Evolutionary conservation across 225 moss, liverwort and hornwort species (phyloP).

Genomic region (Straminergon stramineum): DNA sequence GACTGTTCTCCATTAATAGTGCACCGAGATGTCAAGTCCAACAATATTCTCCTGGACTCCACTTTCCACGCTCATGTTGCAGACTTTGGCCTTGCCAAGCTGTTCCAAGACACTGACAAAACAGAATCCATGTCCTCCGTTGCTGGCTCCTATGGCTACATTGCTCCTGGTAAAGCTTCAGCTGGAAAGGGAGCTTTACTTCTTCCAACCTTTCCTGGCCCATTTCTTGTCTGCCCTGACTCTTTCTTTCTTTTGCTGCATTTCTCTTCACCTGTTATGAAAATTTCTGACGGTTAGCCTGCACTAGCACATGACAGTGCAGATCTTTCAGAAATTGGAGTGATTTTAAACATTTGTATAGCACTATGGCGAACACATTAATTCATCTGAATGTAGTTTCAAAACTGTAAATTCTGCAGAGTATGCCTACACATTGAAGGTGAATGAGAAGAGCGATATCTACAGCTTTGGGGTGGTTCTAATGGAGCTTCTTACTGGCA

Average conservation of each 20-base stretch:
- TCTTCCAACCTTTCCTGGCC: neutral
- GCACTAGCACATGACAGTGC: neutral
- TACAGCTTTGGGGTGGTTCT: constrained; percentile 94
- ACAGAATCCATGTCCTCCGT: constrained; percentile 95
- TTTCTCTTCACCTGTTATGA: neutral
- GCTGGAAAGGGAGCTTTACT: neutral
- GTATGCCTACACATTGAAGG: constrained; percentile 91
- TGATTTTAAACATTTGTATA: neutral
- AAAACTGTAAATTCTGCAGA: constrained; percentile 16
- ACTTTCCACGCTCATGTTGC: constrained; percentile 86
- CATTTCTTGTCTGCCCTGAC: neutral
- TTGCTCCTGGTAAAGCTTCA: constrained; percentile 56
- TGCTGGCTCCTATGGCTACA: constrained; percentile 88
- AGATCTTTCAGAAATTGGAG: neutral
- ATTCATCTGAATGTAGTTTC: neutral
- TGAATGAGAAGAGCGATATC: constrained; percentile 97
- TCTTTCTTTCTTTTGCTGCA: neutral
- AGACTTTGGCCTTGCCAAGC: constrained; percentile 83
- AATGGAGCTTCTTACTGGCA: constrained; percentile 94
- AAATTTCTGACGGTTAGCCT: neutral
- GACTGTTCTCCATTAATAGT: constrained; percentile 85
- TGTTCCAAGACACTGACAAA: constrained; percentile 67
- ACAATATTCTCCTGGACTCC: constrained; percentile 77
- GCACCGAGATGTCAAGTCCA: constrained; percentile 88
- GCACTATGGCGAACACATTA: neutral